phyloP scores from a whole-genome alignment of 73 alveolate genomes.

The Uronychia setigera region DNA sequence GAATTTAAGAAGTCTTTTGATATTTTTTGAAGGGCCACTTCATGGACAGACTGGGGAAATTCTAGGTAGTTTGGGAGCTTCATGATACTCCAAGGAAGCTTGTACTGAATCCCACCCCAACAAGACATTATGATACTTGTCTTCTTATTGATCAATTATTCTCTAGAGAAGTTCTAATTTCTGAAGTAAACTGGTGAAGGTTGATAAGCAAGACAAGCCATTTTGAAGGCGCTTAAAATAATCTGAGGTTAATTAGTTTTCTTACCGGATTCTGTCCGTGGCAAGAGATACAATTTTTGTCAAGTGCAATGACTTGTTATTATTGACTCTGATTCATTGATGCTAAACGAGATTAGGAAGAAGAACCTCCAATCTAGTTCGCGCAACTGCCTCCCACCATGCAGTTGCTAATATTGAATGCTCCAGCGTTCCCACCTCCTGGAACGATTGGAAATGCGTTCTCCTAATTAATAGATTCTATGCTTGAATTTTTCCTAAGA shows the following conservation, averaged over 20 bases:
- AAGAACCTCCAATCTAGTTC: too few relatives aligned
- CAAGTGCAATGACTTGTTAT: conserved; percentile 3
- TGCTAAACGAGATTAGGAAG: too few relatives aligned
- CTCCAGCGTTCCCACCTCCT: too few relatives aligned
- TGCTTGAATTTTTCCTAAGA: background rate
- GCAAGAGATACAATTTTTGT: conserved; percentile 71
- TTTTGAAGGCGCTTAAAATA: conserved; percentile 48
- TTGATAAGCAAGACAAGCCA: conserved; percentile 73
- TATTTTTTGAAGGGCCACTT: background rate
- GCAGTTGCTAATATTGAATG: too few relatives aligned
- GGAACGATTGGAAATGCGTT: background rate
- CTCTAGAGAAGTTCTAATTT: background rate
- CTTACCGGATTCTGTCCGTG: conserved; percentile 28
- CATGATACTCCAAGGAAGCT: background rate
- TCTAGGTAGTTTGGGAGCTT: background rate
- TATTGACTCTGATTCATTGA: too few relatives aligned
- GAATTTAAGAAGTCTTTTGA: background rate
- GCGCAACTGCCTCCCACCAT: too few relatives aligned
- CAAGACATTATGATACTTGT: background rate
- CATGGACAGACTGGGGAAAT: background rate
- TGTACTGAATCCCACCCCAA: background rate
- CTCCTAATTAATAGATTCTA: background rate
- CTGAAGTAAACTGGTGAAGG: conserved; percentile 17
- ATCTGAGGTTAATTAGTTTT: conserved; percentile 1
- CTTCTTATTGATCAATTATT: background rate